Base-by-base conservation (phyloP, 495 filamentous ascomycete species). In the Parathielavia appendiculata region DNA sequence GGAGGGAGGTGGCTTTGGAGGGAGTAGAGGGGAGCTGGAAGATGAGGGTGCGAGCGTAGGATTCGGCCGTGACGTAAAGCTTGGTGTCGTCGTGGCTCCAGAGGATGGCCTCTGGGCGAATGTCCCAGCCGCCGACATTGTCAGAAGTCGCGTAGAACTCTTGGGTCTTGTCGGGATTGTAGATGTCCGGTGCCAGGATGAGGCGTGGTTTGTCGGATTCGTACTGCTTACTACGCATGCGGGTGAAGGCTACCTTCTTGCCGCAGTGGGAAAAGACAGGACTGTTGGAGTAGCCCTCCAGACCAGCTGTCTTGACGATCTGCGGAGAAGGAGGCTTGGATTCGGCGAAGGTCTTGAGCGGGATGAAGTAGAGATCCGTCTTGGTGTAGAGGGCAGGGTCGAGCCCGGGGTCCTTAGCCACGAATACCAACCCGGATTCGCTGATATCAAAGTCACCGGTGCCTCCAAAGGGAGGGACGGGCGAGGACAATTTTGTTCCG, bases 181-280 rank as follows among this genome's bases (percentile, higher is more conserved):
- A 71, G 48, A 90, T 69, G 67, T 84, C 75, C 1, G 76, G 75
- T 8, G 84, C 58, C 14, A 95, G 73, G 52, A 97, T 70, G 5
- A 96, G 79, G 5, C 88, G 79, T 48, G 91, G 88, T 71, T 90
- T 89, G 74, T 97, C 92, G 11, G 86, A 86, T 72, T 97, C 92
- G 67, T 97, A 96, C 22, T 90, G 90, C 62, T 87, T 83, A 59
- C 83, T 75, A 23, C 80, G 77, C 89, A 92, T 92, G 35, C 86
- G 80, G 43, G 91, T 82, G 60, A 96, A 91, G n/a, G 85, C 92
- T 10, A 91, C 80, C 47, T 79, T 79, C 50, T 76, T 80, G 1
- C 89, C 90, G 63, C 86, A 81, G 17, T 87, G 84, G 3, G 89
- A 89, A 59, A 96, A 87, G 5, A 85, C 81, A 1, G 92, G 92